Conservation (phyloP, 2,329 filamentous ascomycete genomes). For the Tolypocladium tundrense region DNA sequence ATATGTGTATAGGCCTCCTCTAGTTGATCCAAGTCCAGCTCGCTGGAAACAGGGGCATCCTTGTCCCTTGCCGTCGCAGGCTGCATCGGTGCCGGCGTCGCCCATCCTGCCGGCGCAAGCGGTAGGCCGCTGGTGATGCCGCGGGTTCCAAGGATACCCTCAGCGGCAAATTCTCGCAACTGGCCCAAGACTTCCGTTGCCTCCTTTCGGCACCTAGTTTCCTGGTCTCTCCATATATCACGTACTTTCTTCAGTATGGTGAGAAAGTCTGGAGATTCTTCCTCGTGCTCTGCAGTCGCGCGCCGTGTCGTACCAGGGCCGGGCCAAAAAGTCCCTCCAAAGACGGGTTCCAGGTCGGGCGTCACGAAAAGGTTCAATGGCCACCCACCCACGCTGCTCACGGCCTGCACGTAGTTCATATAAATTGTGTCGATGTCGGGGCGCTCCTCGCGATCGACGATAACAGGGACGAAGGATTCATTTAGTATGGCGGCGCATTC, state of each 20-base stretch:
- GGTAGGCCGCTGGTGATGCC: slow-evolving; percentile 19
- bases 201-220: slow-evolving; percentile 70
- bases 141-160: slow-evolving; percentile 58
- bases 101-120: slow-evolving; percentile 19
- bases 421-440: slow-evolving; percentile 93
- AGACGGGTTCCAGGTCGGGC: slow-evolving; percentile 83
- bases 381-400: slow-evolving; percentile 85
- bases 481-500: slow-evolving; percentile 78
- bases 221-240: slow-evolving; percentile 70
- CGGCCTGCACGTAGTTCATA: slow-evolving; percentile 96
- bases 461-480: slow-evolving; percentile 77
- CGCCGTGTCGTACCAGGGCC: slow-evolving; percentile 53
- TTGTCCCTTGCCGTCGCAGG: slow-evolving; percentile 10
- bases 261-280: slow-evolving; percentile 66
- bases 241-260: slow-evolving; percentile 72
- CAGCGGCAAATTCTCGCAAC: slow-evolving; percentile 77
- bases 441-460: slow-evolving; percentile 87
- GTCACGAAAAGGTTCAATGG: slow-evolving; percentile 95
- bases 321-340: slow-evolving; percentile 94
- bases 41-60: slow-evolving; percentile 41
- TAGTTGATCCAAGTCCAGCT: slow-evolving; percentile 78
- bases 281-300: slow-evolving; percentile 27
- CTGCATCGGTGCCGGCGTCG: slow-evolving; percentile 17
- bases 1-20: slow-evolving; percentile 85
- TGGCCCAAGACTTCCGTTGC: slow-evolving; percentile 74